Evolutionary conservation across 257 asterid species (phyloP), one percentile per base, ranked within the genome.

Genomic region (Galeopsis tetrahit): DNA sequence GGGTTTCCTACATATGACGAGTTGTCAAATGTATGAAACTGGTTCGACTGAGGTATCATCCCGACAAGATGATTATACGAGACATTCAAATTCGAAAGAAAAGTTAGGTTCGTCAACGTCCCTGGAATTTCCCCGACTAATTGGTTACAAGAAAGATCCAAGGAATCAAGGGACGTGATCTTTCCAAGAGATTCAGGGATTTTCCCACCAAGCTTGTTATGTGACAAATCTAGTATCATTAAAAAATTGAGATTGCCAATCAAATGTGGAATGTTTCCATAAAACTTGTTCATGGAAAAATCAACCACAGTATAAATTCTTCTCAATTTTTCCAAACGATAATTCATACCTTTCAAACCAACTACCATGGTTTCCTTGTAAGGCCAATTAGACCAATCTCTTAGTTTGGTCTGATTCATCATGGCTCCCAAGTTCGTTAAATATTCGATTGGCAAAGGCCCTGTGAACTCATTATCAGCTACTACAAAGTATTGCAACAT

Each of bases 61-160:
- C 0, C 85, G 7, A 10, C 66, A 3, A 80, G 80, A 65, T 10
- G 75, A 44, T 84, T 78, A 28, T 66, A 1, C 1, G 84, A 78
- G 9, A 84, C 64, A 28, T 81, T 78, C 15, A 84, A 68, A 15
- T 31, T 15, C 3, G 77, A 35, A 3, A 84, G 73, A 68, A 52
- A 73, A 1, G 74, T 69, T 35, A 84, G 31, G 4, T 15, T 68
- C 7, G 69, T 31, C 6, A 84, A 70, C 3, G 74, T 36, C 44
- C 2, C 2, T 1, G 85, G 85, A 43, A 83, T 80, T 13, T 42
- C 34, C 58, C 88, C 85, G 0, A 7, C 65, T 8, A 78, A 39
- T n/a, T 74, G 73, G 39, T 78, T 80, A 6, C 74, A 78, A 8
- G 80, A 66, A 0, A 83, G 66, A 68, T 83, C 83, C 31, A 83